Base-by-base conservation (phyloP, 2,329 filamentous ascomycete species). In the Escovopsis sp. region DNA sequence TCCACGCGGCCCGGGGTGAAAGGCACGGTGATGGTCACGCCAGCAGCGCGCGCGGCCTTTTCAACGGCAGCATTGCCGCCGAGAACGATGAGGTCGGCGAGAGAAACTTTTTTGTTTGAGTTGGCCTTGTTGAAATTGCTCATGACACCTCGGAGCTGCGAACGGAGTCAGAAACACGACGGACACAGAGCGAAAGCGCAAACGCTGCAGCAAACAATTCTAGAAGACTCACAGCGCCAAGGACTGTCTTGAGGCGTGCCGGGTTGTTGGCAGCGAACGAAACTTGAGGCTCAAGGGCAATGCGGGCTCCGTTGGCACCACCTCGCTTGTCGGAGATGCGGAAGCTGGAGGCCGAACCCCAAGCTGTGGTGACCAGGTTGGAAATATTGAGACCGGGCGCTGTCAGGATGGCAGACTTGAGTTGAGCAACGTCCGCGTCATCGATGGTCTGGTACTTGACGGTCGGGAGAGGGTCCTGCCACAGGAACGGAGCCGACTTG, bases 251-350 rank as follows among this genome's bases (percentile, higher is more conserved):
- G 27, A 85, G 62, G 55, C 78, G 69, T 2, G 63, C 47, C 23
- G 78, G 78, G 63, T 82, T 79, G 69, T 86, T 86, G 52, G 74
- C 68, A 48, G 71, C 58, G 79, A 80, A 87, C 54, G 70, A 61
- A 45, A 70, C 72, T 61, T 81, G 76, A 27, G 80, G 80, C 43
- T 67, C 62, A 11, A 86, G 76, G 27, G 78, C 75, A 48, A 87
- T 83, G 47, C 80, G 79, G 13, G 72, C 79, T 47, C 80, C 80
- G 50, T 86, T 86, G 57, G 81, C 80, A 52, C 80, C 80, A 46
- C 80, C 80, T 45, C 80, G 80, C 72, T 85, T 85, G 64, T 87
- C 80, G 45, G 72, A 69, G 45, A 73, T 70, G 42, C 78, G 77
- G 74, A 76, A 83, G 28, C 73, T 76, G 2, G 76, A 76, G 27